These are phyloP conservation scores for Lophiotrema nucula DNA, from an alignment of 495 filamentous ascomycete genomes.

Conservation along the genomic window DNA sequence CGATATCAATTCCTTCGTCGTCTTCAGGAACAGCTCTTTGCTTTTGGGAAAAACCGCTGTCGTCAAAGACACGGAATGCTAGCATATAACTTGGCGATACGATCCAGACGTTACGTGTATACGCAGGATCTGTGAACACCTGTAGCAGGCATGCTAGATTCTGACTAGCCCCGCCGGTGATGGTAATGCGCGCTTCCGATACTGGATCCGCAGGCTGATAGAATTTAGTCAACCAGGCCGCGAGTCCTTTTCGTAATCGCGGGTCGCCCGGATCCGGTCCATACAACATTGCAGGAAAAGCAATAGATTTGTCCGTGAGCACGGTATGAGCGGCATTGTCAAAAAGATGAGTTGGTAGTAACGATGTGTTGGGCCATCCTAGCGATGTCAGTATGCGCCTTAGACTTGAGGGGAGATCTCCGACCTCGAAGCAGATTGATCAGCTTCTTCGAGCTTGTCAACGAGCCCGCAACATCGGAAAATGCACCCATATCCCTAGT, in stretches of 20 bases:
- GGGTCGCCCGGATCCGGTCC: conserved; percentile 67
- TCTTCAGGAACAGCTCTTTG: conserved; percentile 70
- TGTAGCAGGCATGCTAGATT: conserved; percentile 69
- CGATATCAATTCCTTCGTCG: conserved; percentile 68
- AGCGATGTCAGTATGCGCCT: conserved; percentile 38
- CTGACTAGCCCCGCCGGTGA: conserved; percentile 79
- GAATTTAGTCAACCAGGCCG: conserved; percentile 64
- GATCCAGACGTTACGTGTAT: conserved; percentile 75
- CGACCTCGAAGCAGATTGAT: conserved; percentile 25
- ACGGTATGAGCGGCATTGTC: conserved; percentile 52
- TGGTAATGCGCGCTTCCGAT: conserved; percentile 60
- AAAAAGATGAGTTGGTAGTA: conserved; percentile 65
- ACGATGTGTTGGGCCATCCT: conserved; percentile 68
- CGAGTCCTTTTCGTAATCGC: conserved; percentile 46
- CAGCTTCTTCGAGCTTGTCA: conserved; percentile 16
- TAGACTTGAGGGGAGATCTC: not conserved
- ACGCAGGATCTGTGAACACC: conserved; percentile 72
- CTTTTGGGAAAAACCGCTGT: conserved; percentile 63
- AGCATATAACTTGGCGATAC: conserved; percentile 79
- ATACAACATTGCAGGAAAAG: conserved; percentile 64
- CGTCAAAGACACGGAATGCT: conserved; percentile 75
- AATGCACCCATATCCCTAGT: not conserved
- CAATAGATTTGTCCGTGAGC: conserved; percentile 58
- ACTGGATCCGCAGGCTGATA: conserved; percentile 53
- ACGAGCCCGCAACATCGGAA: conserved; percentile 17